A percentile compares a stretch with the other conserved stretches of the same genome.
Conservation (phyloP, 2,329 filamentous ascomycete species). For the Tolypocladium ovalisporum region DNA sequence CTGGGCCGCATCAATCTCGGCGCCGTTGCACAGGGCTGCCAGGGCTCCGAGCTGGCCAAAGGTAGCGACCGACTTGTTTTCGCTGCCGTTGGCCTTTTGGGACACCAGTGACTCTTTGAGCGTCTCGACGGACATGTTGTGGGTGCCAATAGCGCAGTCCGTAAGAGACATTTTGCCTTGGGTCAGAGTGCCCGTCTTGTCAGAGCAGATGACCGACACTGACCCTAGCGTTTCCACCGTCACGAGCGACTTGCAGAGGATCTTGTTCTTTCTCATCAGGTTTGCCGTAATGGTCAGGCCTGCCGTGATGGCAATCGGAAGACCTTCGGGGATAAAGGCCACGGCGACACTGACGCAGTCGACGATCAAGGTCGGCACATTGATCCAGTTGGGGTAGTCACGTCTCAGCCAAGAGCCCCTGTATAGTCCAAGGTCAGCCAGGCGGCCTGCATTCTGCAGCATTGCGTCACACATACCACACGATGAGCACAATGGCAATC, state of each 20-base stretch:
- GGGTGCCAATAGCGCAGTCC: slow-evolving; percentile 48
- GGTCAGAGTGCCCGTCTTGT: slow-evolving; percentile 66
- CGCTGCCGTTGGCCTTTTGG: slow-evolving; percentile 9
- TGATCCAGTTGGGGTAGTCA: slow-evolving; percentile 59
- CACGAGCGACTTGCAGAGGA: slow-evolving; percentile 70
- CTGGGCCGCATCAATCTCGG: slow-evolving; percentile 60
- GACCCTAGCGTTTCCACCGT: slow-evolving; percentile 67
- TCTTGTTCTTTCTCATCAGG: slow-evolving; percentile 65
- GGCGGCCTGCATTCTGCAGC: neutral
- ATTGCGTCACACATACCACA: slow-evolving; percentile 42
- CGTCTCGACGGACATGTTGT: slow-evolving; percentile 37
- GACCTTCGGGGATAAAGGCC: slow-evolving; percentile 65
- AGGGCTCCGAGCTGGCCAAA: slow-evolving; percentile 50
- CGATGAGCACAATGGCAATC: slow-evolving; percentile 51
- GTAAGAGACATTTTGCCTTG: slow-evolving; percentile 64
- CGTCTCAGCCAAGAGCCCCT: slow-evolving; percentile 62
- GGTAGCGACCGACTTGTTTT: slow-evolving; percentile 21
- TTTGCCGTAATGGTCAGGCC: slow-evolving; percentile 67
- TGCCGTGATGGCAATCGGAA: slow-evolving; percentile 59
- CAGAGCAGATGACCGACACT: slow-evolving; percentile 64
- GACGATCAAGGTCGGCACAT: slow-evolving; percentile 60
- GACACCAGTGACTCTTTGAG: slow-evolving; percentile 30
- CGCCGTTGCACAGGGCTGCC: slow-evolving; percentile 61
- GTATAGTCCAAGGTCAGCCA: neutral
- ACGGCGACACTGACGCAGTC: slow-evolving; percentile 62